These are phyloP conservation scores for Paramecium sonneborni DNA, from an alignment of 73 alveolate species.

Conservation along the genomic window DNA sequence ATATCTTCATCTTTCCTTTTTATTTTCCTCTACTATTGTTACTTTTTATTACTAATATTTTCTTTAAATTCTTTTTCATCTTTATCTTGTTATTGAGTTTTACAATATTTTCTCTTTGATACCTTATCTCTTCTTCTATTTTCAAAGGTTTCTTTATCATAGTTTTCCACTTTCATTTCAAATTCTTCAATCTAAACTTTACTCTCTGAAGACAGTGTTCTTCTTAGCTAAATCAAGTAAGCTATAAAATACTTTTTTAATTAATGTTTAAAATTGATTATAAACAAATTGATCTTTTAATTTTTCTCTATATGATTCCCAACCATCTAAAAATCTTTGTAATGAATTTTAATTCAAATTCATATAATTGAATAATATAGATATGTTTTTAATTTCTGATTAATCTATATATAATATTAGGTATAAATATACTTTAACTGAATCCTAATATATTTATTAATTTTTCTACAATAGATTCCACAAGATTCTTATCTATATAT, in stretches of 20 bases:
- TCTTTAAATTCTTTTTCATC: neutral
- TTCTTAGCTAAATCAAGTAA: neutral
- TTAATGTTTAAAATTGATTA: neutral
- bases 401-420: neutral
- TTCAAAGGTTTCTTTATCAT: constrained; percentile 39
- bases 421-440: neutral
- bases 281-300: constrained; percentile 22
- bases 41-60: neutral
- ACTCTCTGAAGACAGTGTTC: neutral
- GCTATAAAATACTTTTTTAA: neutral
- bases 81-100: neutral
- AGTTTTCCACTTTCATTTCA: neutral
- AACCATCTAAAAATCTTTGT: constrained; percentile 14
- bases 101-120: neutral
- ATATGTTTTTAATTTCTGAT: neutral
- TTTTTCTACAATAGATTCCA: constrained; percentile 1
- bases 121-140: constrained; percentile 25
- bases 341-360: neutral
- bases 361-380: neutral
- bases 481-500: neutral
- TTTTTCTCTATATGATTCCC: constrained; percentile 20
- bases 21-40: neutral
- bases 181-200: neutral
- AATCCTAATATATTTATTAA: neutral
- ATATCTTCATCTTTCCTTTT: neutral